Conservation (phyloP, 116 monocot species). For the Trichopus zeylanicus region DNA sequence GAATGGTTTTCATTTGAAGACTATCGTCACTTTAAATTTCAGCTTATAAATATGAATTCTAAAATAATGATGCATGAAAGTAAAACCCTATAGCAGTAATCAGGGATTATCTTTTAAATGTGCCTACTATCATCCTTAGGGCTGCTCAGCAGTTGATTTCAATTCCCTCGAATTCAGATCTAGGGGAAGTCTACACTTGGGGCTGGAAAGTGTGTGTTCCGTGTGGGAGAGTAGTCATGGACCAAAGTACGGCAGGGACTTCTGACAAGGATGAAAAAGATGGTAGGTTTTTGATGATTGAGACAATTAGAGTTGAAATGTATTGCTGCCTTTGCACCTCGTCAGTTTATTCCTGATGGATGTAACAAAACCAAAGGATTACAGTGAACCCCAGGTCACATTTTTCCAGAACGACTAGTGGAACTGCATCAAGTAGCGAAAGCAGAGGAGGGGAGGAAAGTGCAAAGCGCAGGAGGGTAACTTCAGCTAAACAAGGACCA, state of each 20-base stretch:
- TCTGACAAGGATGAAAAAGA: constrained; percentile 59
- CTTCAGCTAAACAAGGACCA: constrained; percentile 61
- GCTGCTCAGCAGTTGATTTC: no score
- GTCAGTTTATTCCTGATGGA: neutral
- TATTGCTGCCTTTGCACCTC: neutral
- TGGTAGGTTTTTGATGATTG: constrained; percentile 33
- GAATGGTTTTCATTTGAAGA: no score
- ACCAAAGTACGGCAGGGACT: constrained; percentile 25
- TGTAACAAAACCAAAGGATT: constrained; percentile 13
- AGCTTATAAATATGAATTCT: no score
- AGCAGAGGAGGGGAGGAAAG: constrained; percentile 56
- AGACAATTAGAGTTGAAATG: constrained; percentile 39
- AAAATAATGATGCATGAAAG: no score
- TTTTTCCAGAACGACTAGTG: constrained; percentile 28
- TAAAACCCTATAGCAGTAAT: no score
- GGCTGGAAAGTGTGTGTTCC: constrained; percentile 99
- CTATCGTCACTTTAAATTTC: no score
- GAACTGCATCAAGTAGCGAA: constrained; percentile 25
- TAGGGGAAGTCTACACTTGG: constrained; percentile 91
- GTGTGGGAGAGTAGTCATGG: constrained; percentile 47
- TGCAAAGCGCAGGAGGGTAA: constrained; percentile 67
- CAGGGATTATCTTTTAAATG: no score
- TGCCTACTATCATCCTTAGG: neutral
- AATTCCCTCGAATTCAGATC: constrained; percentile 15
- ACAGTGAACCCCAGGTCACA: constrained; percentile 72